These are phyloP conservation scores for Pseudozyma thailandica DNA, from an alignment of 1,284 basidiomycete species.

Conservation along the genomic window DNA sequence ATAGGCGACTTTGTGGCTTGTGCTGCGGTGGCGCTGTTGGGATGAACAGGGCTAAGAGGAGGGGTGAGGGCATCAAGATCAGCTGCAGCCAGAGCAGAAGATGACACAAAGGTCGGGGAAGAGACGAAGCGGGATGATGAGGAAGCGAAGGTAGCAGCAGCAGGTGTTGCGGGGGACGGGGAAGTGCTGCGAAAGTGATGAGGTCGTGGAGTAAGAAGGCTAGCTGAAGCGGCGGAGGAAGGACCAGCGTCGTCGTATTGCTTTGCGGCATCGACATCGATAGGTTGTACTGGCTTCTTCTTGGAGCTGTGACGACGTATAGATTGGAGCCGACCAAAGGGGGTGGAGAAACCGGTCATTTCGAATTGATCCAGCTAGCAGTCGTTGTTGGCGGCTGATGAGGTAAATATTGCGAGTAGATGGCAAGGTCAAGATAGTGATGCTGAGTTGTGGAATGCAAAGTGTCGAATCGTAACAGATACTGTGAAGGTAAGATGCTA, in stretches of 20 bases:
- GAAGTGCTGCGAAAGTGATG: constrained; percentile 18
- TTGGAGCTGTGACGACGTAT: constrained; percentile 26
- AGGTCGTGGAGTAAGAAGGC: constrained; percentile 26
- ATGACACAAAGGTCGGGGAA: constrained; percentile 33
- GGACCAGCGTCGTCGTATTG: constrained; percentile 19
- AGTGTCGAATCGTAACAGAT: no score
- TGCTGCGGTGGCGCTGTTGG: constrained; percentile 5
- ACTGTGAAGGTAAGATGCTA: no score
- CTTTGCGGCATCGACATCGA: constrained; percentile 41
- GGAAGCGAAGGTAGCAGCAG: constrained; percentile 11
- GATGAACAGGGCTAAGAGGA: constrained; percentile 24
- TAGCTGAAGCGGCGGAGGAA: constrained; percentile 27
- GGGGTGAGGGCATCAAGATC: constrained; percentile 26
- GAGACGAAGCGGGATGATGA: constrained; percentile 19
- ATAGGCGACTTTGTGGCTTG: constrained; percentile 31
- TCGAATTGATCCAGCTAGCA: no score
- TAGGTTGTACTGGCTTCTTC: constrained; percentile 31
- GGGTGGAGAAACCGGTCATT: constrained; percentile 24
- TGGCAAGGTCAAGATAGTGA: not conserved
- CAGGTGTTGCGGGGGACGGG: constrained; percentile 21
- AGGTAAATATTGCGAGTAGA: no score
- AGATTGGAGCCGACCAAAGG: constrained; percentile 18
- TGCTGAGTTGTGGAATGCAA: no score
- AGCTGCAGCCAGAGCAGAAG: constrained; percentile 11
- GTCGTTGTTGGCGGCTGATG: not conserved